Conservation (phyloP, 148 eudicot genomes). For the Rhododendron kiyosumense region DNA sequence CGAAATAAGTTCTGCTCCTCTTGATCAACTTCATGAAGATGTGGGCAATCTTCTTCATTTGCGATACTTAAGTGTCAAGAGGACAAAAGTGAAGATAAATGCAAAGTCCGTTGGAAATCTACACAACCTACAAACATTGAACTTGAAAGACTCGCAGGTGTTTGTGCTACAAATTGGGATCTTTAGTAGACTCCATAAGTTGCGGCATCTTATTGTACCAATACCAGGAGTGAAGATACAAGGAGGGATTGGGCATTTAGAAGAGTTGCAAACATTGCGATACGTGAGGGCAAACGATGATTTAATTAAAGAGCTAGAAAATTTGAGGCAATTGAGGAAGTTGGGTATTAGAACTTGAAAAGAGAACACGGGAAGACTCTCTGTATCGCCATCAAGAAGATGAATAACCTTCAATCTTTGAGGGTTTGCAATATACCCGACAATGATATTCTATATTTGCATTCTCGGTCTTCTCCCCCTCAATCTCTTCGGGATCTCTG, state of each 20-base stretch:
- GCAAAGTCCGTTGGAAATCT: slow-evolving; percentile 1
- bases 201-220: not conserved
- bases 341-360: not conserved
- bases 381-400: too few relatives aligned
- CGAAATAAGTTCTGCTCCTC: not conserved
- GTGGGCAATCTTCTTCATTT: not conserved
- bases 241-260: not conserved
- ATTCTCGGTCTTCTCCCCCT: too few relatives aligned
- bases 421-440: too few relatives aligned
- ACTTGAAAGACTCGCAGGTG: not conserved
- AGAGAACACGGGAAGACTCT: not conserved
- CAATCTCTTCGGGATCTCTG: too few relatives aligned
- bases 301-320: not conserved
- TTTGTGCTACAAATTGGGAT: not conserved
- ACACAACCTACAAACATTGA: not conserved
- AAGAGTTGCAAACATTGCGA: not conserved
- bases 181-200: not conserved
- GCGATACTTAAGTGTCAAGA: not conserved
- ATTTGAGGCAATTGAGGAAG: not conserved
- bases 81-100: not conserved
- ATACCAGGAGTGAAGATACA: not conserved
- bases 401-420: too few relatives aligned
- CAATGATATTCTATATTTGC: too few relatives aligned
- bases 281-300: not conserved
- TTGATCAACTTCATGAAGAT: not conserved